phyloP scores from a whole-genome alignment of 1,284 basidiomycete species.

The Melampsora larici-populina region DNA sequence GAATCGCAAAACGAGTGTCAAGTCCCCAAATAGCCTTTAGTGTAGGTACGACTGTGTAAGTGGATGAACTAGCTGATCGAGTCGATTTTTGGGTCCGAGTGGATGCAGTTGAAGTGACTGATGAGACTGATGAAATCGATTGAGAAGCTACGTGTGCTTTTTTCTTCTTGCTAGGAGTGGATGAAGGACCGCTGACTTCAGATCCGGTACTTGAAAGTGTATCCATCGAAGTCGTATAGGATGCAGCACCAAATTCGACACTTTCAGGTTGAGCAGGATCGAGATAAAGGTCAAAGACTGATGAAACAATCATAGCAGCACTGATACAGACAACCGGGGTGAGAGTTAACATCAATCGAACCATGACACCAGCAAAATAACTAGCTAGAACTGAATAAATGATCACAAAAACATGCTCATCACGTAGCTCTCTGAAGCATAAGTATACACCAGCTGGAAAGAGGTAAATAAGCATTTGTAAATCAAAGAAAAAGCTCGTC shows the following conservation, averaged over 20 bases:
- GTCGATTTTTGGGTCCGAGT: slow-evolving; percentile 57
- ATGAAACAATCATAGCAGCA: slow-evolving; percentile 84
- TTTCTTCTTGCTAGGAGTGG: slow-evolving; percentile 45
- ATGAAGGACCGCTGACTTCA: slow-evolving; percentile 48
- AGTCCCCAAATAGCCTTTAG: slow-evolving; percentile 71
- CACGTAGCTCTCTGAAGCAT: slow-evolving; percentile 87
- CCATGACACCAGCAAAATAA: slow-evolving; percentile 99
- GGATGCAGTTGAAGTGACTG: slow-evolving; percentile 52
- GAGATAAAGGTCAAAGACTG: slow-evolving; percentile 83
- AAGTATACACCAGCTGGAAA: slow-evolving; percentile 95
- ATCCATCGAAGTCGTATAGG: slow-evolving; percentile 51
- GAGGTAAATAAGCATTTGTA: slow-evolving; percentile 93
- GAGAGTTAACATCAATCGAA: slow-evolving; percentile 86
- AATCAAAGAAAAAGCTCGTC: slow-evolving; percentile 99
- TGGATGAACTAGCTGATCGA: slow-evolving; percentile 44
- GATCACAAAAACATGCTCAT: slow-evolving; percentile 98
- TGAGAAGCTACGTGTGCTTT: slow-evolving; percentile 25
- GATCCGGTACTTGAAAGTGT: slow-evolving; percentile 50
- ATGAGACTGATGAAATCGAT: slow-evolving; percentile 50
- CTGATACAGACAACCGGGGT: slow-evolving; percentile 88
- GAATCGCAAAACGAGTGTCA: slow-evolving; percentile 74
- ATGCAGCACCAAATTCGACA: slow-evolving; percentile 45
- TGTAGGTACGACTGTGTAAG: slow-evolving; percentile 52
- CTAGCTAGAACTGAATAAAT: slow-evolving; percentile 93
- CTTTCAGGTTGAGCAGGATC: slow-evolving; percentile 58